Conservation (phyloP, 768 basidiomycete species). For the Hysterangium stoloniferum region DNA sequence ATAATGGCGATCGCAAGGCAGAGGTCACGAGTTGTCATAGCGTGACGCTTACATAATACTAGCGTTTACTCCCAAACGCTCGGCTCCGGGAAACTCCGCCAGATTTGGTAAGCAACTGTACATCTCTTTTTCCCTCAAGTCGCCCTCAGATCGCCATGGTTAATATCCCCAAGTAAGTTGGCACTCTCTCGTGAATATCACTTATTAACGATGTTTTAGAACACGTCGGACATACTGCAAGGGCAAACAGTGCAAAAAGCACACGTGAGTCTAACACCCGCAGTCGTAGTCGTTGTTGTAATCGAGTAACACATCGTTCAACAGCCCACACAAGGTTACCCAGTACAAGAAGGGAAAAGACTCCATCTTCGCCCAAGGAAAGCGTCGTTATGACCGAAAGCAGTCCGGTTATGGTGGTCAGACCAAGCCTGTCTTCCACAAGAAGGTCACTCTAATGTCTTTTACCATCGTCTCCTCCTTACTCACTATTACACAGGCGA, state of each 20-base stretch:
- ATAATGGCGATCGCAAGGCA: background rate
- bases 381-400: constrained; percentile 99
- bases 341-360: constrained; percentile 99
- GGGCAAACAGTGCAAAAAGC: constrained; percentile 94
- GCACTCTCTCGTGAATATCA: no score
- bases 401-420: constrained; percentile 99
- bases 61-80: background rate
- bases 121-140: background rate
- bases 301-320: constrained; percentile 14
- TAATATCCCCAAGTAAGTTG: background rate
- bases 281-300: background rate
- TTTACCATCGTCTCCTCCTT: background rate
- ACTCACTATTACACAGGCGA: constrained; percentile 46
- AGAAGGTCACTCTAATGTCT: constrained; percentile 62
- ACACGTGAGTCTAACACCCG: constrained; percentile 64
- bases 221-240: constrained; percentile 98
- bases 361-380: constrained; percentile 96
- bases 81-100: background rate
- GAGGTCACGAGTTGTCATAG: background rate
- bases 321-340: constrained; percentile 96
- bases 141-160: background rate
- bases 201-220: constrained; percentile 36
- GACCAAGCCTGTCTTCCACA: constrained; percentile 99
- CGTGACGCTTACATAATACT: background rate
- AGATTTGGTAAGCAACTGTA: background rate